Evolutionary conservation across 441 rosid genomes (phyloP).

Genomic region (Raphanus hybrid): DNA sequence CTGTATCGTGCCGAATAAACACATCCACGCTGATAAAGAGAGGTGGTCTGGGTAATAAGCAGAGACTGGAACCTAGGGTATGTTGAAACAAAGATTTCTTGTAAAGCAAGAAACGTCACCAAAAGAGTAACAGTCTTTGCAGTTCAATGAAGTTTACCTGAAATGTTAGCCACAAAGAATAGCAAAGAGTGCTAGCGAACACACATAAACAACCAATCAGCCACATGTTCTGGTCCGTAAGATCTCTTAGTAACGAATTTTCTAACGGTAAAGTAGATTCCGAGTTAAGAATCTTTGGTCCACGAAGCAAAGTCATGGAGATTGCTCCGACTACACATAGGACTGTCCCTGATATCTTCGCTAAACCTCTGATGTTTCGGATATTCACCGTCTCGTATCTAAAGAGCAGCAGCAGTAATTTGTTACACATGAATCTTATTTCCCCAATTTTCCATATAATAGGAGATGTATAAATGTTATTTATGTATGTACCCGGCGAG

Average conservation of each 20-base stretch:
- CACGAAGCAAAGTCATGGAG: not conserved
- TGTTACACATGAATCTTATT: not conserved
- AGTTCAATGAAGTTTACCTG: not conserved
- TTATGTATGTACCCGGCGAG: not conserved
- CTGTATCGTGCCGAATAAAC: constrained; percentile 7
- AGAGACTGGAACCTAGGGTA: not conserved
- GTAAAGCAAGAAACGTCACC: not conserved
- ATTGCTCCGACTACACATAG: constrained; percentile 6
- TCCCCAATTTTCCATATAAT: not conserved
- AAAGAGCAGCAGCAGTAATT: not conserved
- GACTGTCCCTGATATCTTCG: not conserved
- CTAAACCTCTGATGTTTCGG: constrained; percentile 1
- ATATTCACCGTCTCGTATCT: constrained; percentile 9
- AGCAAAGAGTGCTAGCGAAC: not conserved
- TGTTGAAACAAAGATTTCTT: not conserved
- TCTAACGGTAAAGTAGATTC: constrained; percentile 1
- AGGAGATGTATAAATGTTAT: not conserved
- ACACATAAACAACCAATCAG: not conserved
- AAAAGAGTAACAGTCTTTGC: not conserved
- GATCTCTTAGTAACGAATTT: not conserved
- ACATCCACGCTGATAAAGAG: constrained; percentile 3
- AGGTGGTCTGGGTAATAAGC: not conserved
- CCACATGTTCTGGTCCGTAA: not conserved
- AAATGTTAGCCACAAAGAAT: not conserved
- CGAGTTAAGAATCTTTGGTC: constrained; percentile 8